Evolutionary conservation across 306 rosid genomes (phyloP), one percentile per base, ranked within the genome.

Genomic region (Vachellia pachyceras): DNA sequence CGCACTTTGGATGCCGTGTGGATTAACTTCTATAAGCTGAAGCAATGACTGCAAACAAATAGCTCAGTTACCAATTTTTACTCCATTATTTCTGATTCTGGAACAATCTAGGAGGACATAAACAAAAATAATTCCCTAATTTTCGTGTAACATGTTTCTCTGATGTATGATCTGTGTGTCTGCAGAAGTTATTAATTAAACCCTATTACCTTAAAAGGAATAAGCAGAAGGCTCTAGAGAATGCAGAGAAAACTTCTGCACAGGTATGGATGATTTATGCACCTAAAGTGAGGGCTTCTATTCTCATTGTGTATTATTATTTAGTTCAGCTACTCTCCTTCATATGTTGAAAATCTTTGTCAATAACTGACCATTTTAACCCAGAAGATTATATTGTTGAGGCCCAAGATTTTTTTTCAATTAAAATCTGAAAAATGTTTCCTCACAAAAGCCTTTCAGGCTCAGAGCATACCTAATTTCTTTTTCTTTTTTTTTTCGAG

Each of bases 171-270:
- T 73, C 37, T 69, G 23, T 76, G 25, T 83, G 82, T 77, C 78
- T 84, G 86, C 94, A 95, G 99, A 92, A 87, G 64, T 85, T 95
- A 69, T 3, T 92, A 68, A 37, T 92, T 69, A 95, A 93, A 85
- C 99, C 97, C 42, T 95, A 87, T 85, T 92, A 82, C 83, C 91
- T 79, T 79, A 90, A 73, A 85, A 91, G 96, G 87, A 93, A 88
- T 79, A 92, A 89, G 87, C 91, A 84, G 86, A 92, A 90, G 90
- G 93, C 93, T 50, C 80, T 88, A 49, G 97, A 91, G 90, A 91
- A 86, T 77, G 89, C 87, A 65, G 92, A 85, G 77, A 88, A 85
- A 81, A 95, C 85, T 79, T 91, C 91, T 79, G 50, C 85, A 37
- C 91, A 89, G 97, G 99, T 93, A 89, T 64, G 91, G 63, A 6